Conservation (phyloP, 1,284 basidiomycete genomes). For the Ganoderma lucidum region DNA sequence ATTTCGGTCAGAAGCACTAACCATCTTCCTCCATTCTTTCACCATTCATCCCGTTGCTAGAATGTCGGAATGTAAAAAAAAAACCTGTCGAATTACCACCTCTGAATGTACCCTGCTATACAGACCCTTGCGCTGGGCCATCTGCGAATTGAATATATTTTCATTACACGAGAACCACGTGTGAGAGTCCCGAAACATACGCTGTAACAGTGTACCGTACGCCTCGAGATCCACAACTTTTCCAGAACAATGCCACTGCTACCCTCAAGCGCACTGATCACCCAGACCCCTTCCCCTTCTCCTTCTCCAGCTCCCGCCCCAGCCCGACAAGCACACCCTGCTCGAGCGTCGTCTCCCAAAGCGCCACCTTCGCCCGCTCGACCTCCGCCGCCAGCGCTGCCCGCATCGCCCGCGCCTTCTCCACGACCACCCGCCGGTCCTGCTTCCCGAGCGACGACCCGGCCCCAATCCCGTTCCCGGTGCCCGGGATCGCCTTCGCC, state of each 20-base stretch:
- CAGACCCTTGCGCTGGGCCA: not conserved
- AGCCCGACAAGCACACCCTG: constrained; percentile 70
- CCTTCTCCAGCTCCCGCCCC: constrained; percentile 45
- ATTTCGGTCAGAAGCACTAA: constrained; percentile 3
- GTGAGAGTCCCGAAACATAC: not conserved
- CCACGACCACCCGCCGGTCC: constrained; percentile 32
- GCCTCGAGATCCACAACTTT: not conserved
- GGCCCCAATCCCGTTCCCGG: constrained; percentile 11
- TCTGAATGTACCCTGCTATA: not conserved
- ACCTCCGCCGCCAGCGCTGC: constrained; percentile 62
- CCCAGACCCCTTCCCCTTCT: constrained; percentile 1
- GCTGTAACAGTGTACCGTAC: not conserved
- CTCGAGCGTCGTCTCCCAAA: constrained; percentile 81
- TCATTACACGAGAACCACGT: not conserved
- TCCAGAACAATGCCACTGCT: not conserved
- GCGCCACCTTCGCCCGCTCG: constrained; percentile 63
- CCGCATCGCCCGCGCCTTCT: constrained; percentile 59
- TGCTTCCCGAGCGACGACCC: constrained; percentile 16
- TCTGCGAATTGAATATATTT: not conserved
- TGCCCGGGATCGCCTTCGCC: constrained; percentile 21
- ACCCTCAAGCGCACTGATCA: not conserved
- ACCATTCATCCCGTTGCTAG: not conserved
- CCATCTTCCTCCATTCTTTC: constrained; percentile 2
- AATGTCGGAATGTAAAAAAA: not conserved
- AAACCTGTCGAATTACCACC: no score